Base-by-base conservation (phyloP, 805 yeast species). In the Pichia kluyveri region DNA sequence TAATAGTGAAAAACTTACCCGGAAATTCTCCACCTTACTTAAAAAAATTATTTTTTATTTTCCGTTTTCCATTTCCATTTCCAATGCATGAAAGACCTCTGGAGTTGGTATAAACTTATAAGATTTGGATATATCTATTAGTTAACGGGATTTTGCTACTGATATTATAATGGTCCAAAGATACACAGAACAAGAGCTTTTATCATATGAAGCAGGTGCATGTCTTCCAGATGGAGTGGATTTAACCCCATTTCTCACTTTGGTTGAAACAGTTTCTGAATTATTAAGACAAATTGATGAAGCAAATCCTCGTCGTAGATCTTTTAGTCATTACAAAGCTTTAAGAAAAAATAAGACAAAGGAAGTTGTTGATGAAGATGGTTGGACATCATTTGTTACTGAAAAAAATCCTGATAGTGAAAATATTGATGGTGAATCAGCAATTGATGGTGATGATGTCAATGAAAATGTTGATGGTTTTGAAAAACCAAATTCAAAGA, bases 141-240 rank as follows among this genome's bases (percentile, higher is more conserved):
- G 32, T 10, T 12, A 30, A 30, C 32, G 32, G 32, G 32, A 30
- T 30, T 30, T 30, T 30, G 32, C 32, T 30, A 12, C 32, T 30
- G 32, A 30, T 30, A 30, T 30, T 30, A 30, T 12, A 36, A 49
- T 49, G 51, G 49, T 42, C n/a, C 26, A 36, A 34, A 42, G 26
- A 42, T 85, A 83, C 69, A 80, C 88, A 41, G 83, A 80, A 63
- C 86, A 83, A 65, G 81, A 83, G 69, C 75, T 85, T 63, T 65
- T 79, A 39, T 75, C 71, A 48, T 70, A 72, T 60, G 78, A 80
- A 58, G 75, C 75, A 41, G 70, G 70, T 46, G 86, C 82, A 17
- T 68, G 74, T 53, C 70, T 76, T 45, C 81, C 89, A 40, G 77
- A 75, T 51, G 80, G 82, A 38, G 77, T 77, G 40, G 85, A 82